A percentile compares a stretch with the other conserved stretches of the same genome.
Conservation (phyloP, 805 yeast genomes). For the Cyberlindnera suaveolens region DNA sequence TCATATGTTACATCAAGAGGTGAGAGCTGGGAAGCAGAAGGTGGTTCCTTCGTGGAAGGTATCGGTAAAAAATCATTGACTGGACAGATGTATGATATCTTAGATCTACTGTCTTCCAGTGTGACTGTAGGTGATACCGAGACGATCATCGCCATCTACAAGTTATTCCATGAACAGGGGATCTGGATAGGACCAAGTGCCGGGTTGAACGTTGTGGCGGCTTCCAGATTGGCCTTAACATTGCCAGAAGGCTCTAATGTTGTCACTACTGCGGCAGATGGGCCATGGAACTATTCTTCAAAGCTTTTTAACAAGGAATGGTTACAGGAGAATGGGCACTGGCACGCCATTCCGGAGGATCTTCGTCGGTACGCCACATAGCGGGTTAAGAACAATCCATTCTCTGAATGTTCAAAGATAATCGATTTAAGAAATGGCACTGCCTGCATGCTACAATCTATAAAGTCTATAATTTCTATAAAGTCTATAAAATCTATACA, state of each 20-base stretch:
- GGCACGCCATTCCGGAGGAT: constrained; percentile 17
- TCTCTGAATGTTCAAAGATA: no score
- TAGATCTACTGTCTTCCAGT: constrained; percentile 15
- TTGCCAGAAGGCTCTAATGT: constrained; percentile 22
- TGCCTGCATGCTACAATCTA: no score
- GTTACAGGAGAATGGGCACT: constrained; percentile 16
- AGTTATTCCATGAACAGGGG: constrained; percentile 13
- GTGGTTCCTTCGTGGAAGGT: constrained; percentile 22
- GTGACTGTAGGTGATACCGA: constrained; percentile 15
- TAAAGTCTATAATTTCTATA: no score
- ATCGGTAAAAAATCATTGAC: constrained; percentile 20
- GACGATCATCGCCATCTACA: constrained; percentile 13
- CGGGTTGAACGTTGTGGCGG: constrained; percentile 20
- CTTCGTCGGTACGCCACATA: constrained; percentile 12
- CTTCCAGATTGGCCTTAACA: constrained; percentile 14
- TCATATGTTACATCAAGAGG: constrained; percentile 17
- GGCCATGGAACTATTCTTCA: constrained; percentile 18
- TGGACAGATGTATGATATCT: constrained; percentile 16
- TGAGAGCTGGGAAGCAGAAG: constrained; percentile 18
- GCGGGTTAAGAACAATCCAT: no score
- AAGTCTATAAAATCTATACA: no score
- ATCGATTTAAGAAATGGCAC: no score
- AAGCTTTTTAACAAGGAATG: constrained; percentile 17
- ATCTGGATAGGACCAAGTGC: constrained; percentile 21
- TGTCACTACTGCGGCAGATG: constrained; percentile 22